A percentile compares a stretch with the other conserved stretches of the same genome.
These are phyloP conservation scores for Penicillium bialowiezense DNA, from an alignment of 495 filamentous ascomycete species.

Conservation along the genomic window DNA sequence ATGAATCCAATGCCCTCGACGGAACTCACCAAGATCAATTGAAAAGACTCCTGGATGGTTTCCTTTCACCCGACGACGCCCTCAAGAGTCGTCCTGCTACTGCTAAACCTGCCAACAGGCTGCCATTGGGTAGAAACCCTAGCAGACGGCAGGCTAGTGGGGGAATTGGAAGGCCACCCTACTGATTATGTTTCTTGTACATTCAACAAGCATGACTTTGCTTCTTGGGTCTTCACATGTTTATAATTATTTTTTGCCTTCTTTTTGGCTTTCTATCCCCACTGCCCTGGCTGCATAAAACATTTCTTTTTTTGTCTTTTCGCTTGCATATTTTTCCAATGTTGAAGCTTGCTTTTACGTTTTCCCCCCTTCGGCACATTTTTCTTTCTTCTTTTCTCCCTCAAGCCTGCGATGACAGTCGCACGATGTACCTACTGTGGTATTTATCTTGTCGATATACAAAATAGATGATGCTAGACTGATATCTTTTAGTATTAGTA, in stretches of 20 bases:
- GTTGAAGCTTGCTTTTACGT: not conserved
- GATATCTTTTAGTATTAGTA: not conserved
- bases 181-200: slow-evolving; percentile 32
- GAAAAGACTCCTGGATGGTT: slow-evolving; percentile 37
- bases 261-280: not conserved
- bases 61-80: slow-evolving; percentile 26
- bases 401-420: not conserved
- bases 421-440: slow-evolving; percentile 15
- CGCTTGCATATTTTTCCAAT: slow-evolving; percentile 20
- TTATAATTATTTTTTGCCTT: slow-evolving; percentile 7
- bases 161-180: slow-evolving; percentile 44
- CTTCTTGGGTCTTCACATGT: slow-evolving; percentile 18
- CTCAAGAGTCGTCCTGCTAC: slow-evolving; percentile 19
- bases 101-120: slow-evolving; percentile 10
- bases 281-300: not conserved
- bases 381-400: slow-evolving; percentile 3
- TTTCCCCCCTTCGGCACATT: not conserved
- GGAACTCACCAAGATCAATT: slow-evolving; percentile 30
- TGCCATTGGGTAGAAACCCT: slow-evolving; percentile 10
- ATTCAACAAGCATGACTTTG: not conserved
- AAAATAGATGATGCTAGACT: slow-evolving; percentile 21
- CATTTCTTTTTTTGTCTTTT: slow-evolving; percentile 8
- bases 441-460: slow-evolving; percentile 21
- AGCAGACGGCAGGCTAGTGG: slow-evolving; percentile 28
- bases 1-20: slow-evolving; percentile 16